These are phyloP conservation scores for Colletotrichum navitas DNA, from an alignment of 2,329 filamentous ascomycete species.

Conservation along the genomic window DNA sequence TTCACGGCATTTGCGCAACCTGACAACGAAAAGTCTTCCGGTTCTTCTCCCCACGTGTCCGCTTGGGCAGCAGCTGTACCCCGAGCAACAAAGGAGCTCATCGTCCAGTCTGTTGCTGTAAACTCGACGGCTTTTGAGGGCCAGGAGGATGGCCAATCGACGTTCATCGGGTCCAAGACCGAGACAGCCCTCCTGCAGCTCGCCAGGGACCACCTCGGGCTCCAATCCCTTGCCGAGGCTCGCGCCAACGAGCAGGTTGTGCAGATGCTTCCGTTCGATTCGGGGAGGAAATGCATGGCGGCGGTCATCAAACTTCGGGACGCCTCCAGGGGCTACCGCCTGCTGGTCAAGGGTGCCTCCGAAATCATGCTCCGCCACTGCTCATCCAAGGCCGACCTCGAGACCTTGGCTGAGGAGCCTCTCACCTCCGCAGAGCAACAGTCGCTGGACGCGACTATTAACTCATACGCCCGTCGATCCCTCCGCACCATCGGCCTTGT, in stretches of 20 bases:
- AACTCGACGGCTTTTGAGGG: slow-evolving; percentile 79
- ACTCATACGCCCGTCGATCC: slow-evolving; percentile 53
- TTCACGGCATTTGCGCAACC: slow-evolving; percentile 61
- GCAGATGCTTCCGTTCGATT: slow-evolving; percentile 56
- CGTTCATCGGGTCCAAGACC: slow-evolving; percentile 82
- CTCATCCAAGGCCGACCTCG: slow-evolving; percentile 47
- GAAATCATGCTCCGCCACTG: slow-evolving; percentile 62
- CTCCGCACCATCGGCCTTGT: slow-evolving; percentile 56
- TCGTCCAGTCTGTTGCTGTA: slow-evolving; percentile 73
- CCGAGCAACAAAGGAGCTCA: slow-evolving; percentile 47
- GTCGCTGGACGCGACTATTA: slow-evolving; percentile 49
- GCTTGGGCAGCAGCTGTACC: slow-evolving; percentile 31
- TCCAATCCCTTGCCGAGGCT: slow-evolving; percentile 71
- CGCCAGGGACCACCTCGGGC: slow-evolving; percentile 74
- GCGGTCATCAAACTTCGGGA: slow-evolving; percentile 67
- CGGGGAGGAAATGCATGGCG: slow-evolving; percentile 74
- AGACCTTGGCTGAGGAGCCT: slow-evolving; percentile 32
- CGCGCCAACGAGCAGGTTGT: slow-evolving; percentile 68
- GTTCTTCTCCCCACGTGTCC: slow-evolving; percentile 4
- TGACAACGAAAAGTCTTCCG: slow-evolving; percentile 68
- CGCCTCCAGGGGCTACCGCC: slow-evolving; percentile 65
- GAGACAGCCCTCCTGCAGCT: slow-evolving; percentile 80
- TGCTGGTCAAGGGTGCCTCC: slow-evolving; percentile 66
- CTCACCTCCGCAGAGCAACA: slow-evolving; percentile 11
- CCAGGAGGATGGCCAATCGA: slow-evolving; percentile 67